Conservation (phyloP, 1,139 yeast genomes). For the Geotrichum armillariae region DNA sequence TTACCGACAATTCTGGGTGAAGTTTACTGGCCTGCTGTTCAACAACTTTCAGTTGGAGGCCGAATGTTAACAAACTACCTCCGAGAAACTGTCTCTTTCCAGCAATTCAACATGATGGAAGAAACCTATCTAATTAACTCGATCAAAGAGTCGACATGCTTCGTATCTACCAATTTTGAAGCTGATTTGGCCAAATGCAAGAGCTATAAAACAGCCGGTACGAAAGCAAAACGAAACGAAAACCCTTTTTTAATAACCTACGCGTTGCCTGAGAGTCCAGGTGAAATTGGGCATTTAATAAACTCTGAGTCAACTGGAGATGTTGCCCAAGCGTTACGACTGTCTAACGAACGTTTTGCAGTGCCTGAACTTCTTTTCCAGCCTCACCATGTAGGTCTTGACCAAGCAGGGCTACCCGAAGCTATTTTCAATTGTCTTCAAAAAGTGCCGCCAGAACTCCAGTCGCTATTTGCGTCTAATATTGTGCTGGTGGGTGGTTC, state of each 20-base stretch:
- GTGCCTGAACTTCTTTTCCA: conserved; percentile 85
- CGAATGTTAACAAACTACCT: conserved; percentile 77
- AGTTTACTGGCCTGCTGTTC: conserved; percentile 75
- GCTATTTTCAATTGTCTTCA: conserved; percentile 70
- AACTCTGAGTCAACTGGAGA: conserved; percentile 31
- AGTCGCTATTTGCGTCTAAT: conserved; percentile 79
- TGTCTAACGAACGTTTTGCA: conserved; percentile 82
- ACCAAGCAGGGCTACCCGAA: conserved; percentile 70
- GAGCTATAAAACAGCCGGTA: conserved; percentile 21
- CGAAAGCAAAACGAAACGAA: conserved; percentile 2
- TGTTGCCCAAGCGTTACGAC: conserved; percentile 61
- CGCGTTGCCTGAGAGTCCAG: conserved; percentile 23
- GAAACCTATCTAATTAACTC: conserved; percentile 84
- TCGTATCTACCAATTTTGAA: conserved; percentile 66
- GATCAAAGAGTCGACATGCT: conserved; percentile 80
- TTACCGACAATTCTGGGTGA: conserved; percentile 81
- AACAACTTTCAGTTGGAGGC: conserved; percentile 81
- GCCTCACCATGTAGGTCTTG: conserved; percentile 81
- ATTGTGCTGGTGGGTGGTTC: conserved; percentile 84
- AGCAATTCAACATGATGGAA: conserved; percentile 92
- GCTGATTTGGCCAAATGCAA: conserved; percentile 47
- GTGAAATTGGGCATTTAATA: conserved; percentile 21
- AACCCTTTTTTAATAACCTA: conserved; percentile 19
- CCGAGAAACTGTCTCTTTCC: conserved; percentile 79
- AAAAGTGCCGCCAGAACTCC: conserved; percentile 68